Base-by-base conservation (phyloP, 2,329 filamentous ascomycete genomes). In the Aspergillus candidus region DNA sequence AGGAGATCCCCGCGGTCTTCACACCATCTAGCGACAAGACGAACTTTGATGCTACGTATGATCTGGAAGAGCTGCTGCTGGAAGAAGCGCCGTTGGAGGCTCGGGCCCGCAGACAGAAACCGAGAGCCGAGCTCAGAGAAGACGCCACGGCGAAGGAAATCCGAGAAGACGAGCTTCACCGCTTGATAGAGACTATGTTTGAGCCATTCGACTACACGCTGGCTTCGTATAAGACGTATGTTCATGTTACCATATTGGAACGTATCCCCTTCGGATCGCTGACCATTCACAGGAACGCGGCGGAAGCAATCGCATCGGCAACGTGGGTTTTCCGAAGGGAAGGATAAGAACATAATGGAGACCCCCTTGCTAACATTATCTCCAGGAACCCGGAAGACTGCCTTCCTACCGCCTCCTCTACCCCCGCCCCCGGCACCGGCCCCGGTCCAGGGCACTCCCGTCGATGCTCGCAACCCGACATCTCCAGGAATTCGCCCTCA, bases 1-100 rank as follows among this genome's bases (percentile, higher is more conserved):
- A 96, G 64, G 82, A 89, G 60, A 83, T 97, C 35, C 84, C 90
- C 55, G 93, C 93, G 0, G 82, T 97, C 3, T 98, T 98, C 63
- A 79, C 86, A 14, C 93, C 93, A 0, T 95, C 91, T 0, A 90
- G 88, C 44, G 93, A 97, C 38, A 98, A 98, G 77, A 97, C 93
- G 3, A 98, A 98, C 65, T 98, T 98, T 55, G 93, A 98, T 67
- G 93, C 93, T 4, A 98, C 93, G 1, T 97, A 98, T 62, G 93
- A 98, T 66, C 72, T 98, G 40, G 93, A 98, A 63, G 93, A 98
- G 65, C 68, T 98, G 14, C 71, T 98, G 2, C 69, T 98, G 35
- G 93, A 98, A 67, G 93, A 98, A 64, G 93, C 93, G 11, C 93
- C 93, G 1, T 72, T 98, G 4, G 93, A 98, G 67, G 93, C 93